Evolutionary conservation across 768 basidiomycete species (phyloP), one percentile per base, ranked within the genome.

Genomic region (Mycena venus): DNA sequence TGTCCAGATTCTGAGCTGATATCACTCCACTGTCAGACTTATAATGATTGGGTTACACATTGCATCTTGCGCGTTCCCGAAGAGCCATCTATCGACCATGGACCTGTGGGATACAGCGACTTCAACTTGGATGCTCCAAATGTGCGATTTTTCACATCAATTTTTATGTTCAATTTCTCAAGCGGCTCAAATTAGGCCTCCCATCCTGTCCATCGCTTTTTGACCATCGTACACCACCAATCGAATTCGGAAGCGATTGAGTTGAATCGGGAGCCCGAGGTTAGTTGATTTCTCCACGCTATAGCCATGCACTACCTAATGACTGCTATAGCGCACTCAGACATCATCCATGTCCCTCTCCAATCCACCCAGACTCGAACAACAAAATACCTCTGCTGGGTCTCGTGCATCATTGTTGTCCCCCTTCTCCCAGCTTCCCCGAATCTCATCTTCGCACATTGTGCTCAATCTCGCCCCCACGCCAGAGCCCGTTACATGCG

Each of bases 101-200:
- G 67, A 8, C 67, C 67, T 2, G 38, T 68, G 7, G 67, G 67
- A 31, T 68, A 68, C 42, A 59, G 47, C 25, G 56, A 68, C 34
- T 68, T 58, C 40, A 68, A 68, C 59, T 29, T 68, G 14, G 27
- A 58, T 32, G 56, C 55, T 36, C 67, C 67, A 23, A 68, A 56
- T 27, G 67, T 68, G 12, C 6, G 64, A 29, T 12, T 53, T 65
- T 34, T 53, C 11, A 38, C 42, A 19, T 44, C 15, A 11, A 44
- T 14, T 63, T 29, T 23, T n/a, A 17, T 47, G 5, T 29, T 42
- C 3, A 6, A 42, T 47, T 11, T 60, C n/a, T n/a, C n/a, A n/a
- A n/a, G n/a, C n/a, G n/a, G n/a, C n/a, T n/a, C n/a, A n/a, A n/a
- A n/a, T 7, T n/a, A 66, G 64, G 7, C 19, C 10, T 66, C 29